Base-by-base conservation (phyloP, 495 filamentous ascomycete species). In the Tuber borchii region DNA sequence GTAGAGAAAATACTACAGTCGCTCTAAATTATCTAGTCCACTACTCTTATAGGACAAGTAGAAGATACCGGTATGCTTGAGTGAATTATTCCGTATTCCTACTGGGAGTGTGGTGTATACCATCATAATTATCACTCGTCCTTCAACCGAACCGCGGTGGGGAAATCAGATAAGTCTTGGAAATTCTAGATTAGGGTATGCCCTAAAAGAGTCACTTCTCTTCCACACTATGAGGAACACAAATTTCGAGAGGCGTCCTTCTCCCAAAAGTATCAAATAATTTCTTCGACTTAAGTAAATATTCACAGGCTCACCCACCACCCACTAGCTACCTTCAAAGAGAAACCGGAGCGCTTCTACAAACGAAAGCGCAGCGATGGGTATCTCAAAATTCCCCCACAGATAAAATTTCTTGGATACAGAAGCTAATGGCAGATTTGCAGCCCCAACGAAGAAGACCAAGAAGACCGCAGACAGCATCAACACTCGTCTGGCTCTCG, bases 401-500 rank as follows among this genome's bases (percentile, higher is more conserved):
- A n/a, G 51, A n/a, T 14, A 6, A 42, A 74, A 34, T 75, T 20
- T n/a, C 16, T 16, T 44, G 17, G n/a, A 17, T n/a, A 37, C 46
- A 19, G 12, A 70, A 70, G n/a, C 39, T 71, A 61, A 68, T 74
- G 61, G 17, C 43, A 39, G 70, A 44, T 22, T 85, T 86, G 95
- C 94, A 94, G 93, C 93, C 85, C 92, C 92, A 84, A 83, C 82
- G 61, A 97, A 97, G 91, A 97, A 95, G 89, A 87, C 87, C 85
- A 95, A 95, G 90, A 95, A 94, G 87, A 90, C 92, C 73, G 90
- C 92, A 83, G 93, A 97, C 89, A 91, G 88, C 88, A 93, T 95
- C 88, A 93, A 93, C 88, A 90, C 90, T 85, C 91, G 92, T 85
- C 79, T 85, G 22, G 81, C 80, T 75, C 90, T 97, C 86, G 94